phyloP scores from a whole-genome alignment of 2,329 filamentous ascomycete genomes.

The Botrytis galanthina region DNA sequence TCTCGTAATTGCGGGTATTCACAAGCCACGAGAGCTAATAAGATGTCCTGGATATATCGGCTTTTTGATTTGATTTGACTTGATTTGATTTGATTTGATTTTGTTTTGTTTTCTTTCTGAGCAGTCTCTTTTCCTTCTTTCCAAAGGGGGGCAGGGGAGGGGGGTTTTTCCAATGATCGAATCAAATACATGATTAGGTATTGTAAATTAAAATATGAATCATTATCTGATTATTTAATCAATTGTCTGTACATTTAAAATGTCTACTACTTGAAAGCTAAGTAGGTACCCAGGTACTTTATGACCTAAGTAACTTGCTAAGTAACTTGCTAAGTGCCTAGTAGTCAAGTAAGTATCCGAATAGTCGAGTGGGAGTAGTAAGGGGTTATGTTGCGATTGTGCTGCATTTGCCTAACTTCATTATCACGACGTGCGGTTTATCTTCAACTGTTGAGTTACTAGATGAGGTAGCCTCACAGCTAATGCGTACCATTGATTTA shows the following conservation, averaged over 20 bases:
- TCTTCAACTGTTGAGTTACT: not conserved
- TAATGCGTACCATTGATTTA: not conserved
- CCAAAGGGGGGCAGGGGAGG: not conserved
- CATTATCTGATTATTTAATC: not conserved
- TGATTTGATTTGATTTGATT: not conserved
- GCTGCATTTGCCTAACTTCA: not conserved
- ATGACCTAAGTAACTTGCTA: not conserved
- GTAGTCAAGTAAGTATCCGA: not conserved
- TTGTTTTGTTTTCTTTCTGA: not conserved
- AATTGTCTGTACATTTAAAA: not conserved
- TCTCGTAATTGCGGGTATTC: constrained; percentile 15
- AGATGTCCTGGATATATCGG: not conserved
- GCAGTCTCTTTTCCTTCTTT: not conserved
- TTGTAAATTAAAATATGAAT: not conserved
- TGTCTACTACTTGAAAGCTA: not conserved
- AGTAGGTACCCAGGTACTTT: too few species aligned
- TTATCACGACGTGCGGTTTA: not conserved
- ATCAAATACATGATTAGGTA: not conserved
- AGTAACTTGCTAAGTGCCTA: not conserved
- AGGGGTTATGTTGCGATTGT: not conserved
- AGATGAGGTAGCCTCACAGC: not conserved
- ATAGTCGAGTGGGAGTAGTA: not conserved
- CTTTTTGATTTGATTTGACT: not conserved
- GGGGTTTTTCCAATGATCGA: not conserved
- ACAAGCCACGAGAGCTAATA: not conserved